A percentile compares a stretch with the other conserved stretches of the same genome.
phyloP scores from a whole-genome alignment of 345 rosid species.

The Geranium brycei region DNA sequence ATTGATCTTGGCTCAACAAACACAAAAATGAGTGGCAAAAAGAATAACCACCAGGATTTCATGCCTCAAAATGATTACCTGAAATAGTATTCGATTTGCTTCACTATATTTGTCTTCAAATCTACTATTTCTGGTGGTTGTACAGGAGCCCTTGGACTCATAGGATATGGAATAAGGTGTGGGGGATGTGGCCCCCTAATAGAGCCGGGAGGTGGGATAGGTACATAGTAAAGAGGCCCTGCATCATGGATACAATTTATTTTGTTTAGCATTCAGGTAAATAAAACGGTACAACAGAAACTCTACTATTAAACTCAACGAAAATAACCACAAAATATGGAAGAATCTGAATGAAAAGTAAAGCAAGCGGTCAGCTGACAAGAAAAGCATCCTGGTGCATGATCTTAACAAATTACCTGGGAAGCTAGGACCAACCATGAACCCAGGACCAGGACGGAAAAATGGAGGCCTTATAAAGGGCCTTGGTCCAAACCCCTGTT shows the following conservation, averaged over 20 bases:
- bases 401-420: slow-evolving; percentile 48
- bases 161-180: slow-evolving; percentile 43
- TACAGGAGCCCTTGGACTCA: slow-evolving; percentile 35
- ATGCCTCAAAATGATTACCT: slow-evolving; percentile 30
- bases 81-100: slow-evolving; percentile 92
- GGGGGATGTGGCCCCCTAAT: slow-evolving; percentile 67
- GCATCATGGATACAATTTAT: slow-evolving; percentile 13
- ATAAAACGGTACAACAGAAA: neutral
- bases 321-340: neutral
- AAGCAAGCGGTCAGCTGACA: neutral
- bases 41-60: neutral
- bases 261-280: slow-evolving; percentile 1
- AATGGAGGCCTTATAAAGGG: slow-evolving; percentile 46
- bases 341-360: neutral
- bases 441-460: slow-evolving; percentile 57
- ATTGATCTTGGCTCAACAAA: neutral
- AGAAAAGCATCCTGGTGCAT: neutral
- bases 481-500: slow-evolving; percentile 57
- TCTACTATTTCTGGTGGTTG: slow-evolving; percentile 33
- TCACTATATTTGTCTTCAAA: slow-evolving; percentile 42
- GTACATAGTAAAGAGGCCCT: slow-evolving; percentile 63
- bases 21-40: neutral
- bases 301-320: too few relatives aligned
- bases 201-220: slow-evolving; percentile 54
- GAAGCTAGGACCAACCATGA: slow-evolving; percentile 58